These are phyloP conservation scores for Tritrichomonas foetus DNA, from an alignment of 208 protist species.

Conservation along the genomic window DNA sequence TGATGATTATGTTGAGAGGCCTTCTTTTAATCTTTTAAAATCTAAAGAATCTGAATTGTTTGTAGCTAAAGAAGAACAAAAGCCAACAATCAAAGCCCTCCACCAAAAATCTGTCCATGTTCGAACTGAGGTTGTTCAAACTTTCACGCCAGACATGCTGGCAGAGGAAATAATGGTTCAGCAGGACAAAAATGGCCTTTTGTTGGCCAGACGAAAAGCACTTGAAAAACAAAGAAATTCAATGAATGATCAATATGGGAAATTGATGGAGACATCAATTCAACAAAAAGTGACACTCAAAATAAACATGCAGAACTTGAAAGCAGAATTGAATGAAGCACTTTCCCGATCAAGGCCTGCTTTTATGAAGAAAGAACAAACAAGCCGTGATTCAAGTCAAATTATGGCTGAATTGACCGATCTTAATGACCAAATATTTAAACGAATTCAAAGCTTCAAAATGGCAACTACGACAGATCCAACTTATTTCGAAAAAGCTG, in stretches of 20 bases:
- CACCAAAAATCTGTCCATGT: background rate
- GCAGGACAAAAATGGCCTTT: background rate
- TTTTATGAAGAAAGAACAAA: background rate
- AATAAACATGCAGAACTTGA: background rate
- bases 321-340: slow-evolving; percentile 12
- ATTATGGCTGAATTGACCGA: background rate
- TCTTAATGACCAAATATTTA: background rate
- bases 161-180: background rate
- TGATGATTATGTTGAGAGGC: background rate
- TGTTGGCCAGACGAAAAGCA: background rate
- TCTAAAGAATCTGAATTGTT: background rate
- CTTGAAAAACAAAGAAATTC: background rate
- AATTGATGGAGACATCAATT: background rate
- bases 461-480: background rate
- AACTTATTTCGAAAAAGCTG: background rate
- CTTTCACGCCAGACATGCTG: background rate
- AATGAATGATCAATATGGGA: background rate
- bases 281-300: background rate
- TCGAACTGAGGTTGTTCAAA: background rate
- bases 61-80: background rate
- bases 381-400: background rate
- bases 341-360: background rate
- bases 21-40: background rate
- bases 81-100: background rate
- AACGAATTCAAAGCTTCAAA: background rate